phyloP scores from a whole-genome alignment of 179 eudicot species.

The Carnegiea gigantea region DNA sequence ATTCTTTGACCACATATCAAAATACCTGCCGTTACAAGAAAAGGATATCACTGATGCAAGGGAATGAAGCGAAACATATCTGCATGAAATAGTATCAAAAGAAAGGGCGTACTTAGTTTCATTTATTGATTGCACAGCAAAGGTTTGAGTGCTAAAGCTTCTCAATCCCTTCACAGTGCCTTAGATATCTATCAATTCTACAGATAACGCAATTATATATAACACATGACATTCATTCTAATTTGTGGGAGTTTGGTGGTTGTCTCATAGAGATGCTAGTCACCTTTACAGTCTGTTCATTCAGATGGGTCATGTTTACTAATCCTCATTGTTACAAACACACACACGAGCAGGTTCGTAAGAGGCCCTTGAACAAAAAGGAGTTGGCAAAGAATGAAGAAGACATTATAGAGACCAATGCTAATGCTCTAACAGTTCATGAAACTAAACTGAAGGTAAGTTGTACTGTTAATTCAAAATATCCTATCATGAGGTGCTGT shows the following conservation, averaged over 20 bases:
- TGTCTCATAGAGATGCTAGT: background rate
- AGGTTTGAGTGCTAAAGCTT: no score
- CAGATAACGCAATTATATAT: background rate
- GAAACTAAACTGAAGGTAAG: constrained; percentile 95
- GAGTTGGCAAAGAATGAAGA: constrained; percentile 92
- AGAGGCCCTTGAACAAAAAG: constrained; percentile 93
- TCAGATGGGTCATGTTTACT: constrained; percentile 1
- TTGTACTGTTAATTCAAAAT: background rate
- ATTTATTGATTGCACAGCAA: no score
- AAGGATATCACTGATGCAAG: no score
- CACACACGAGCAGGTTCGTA: constrained; percentile 71
- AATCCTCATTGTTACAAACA: background rate
- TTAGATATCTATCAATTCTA: background rate
- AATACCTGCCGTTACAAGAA: background rate
- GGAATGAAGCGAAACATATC: no score
- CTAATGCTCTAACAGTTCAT: constrained; percentile 77
- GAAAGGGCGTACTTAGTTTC: no score
- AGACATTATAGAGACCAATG: constrained; percentile 73
- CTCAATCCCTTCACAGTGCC: background rate
- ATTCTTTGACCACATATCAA: background rate
- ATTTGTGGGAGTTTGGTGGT: background rate
- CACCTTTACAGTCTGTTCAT: background rate
- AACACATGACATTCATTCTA: background rate
- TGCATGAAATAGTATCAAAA: no score
- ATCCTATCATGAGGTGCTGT: background rate